Base-by-base conservation (phyloP, 805 yeast genomes). In the Candida sakaeoensis region DNA sequence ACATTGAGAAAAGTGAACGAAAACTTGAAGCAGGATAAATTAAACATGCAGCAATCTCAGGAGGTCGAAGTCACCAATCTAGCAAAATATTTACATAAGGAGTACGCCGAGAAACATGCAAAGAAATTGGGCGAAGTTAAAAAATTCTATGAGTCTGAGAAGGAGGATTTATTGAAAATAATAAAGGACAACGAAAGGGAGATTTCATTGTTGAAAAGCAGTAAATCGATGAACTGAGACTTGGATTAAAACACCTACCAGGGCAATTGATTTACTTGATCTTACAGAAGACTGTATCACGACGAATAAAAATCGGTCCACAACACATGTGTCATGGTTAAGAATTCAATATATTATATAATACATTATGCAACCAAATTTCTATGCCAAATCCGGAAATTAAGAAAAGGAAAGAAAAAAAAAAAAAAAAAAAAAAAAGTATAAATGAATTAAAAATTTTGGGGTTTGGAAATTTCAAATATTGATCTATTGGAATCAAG, bases 91-190 rank as follows among this genome's bases (percentile, higher is more conserved):
- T 63, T 85, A 8, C 85, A 85, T 52, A 69, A 75, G 27, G 89
- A 82, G 54, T 85, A 85, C 53, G 77, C 87, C 2, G 79, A 82
- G 36, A 85, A 86, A 54, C 95, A 86, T 53, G 86, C 81, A 45
- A 74, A 76, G 38, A 85, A 85, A 57, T 83, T 85, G 7, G 70
- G 72, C 10, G 73, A 77, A 23, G 62, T 81, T 51, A 82, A 57
- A 40, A 46, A 46, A 17, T 51, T 47, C 26, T 60, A 48, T 40
- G 60, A 57, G 28, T 36, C 44, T 21, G 45, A 74, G 68, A 51
- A 63, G 68, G 45, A 68, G 61, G 69, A 63, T 42, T 54, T 69
- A 17, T 60, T 61, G 9, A 48, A 59, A 29, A 78, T 75, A 44
- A 72, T 66, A 41, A 70, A 68, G 24, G 67, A 67, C 17, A 54